These are phyloP conservation scores for Microstroma glucosiphilum DNA, from an alignment of 1,284 basidiomycete species.

Conservation along the genomic window DNA sequence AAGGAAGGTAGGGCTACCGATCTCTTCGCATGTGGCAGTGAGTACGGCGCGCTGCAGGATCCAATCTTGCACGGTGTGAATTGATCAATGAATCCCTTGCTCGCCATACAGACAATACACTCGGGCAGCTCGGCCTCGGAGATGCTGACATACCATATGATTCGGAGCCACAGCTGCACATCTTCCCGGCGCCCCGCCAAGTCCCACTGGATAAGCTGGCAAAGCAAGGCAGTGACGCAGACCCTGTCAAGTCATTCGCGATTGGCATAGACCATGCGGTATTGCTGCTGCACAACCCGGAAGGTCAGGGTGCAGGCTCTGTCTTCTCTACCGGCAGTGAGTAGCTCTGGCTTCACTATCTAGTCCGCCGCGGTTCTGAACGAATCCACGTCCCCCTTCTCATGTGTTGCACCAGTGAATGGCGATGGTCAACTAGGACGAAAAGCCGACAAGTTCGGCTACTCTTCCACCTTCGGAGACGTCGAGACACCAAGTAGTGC, in stretches of 20 bases:
- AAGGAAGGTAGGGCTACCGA: not conserved
- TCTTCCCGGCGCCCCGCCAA: conserved; percentile 11
- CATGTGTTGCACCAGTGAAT: not conserved
- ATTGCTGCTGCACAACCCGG: conserved; percentile 1
- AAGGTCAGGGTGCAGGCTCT: not conserved
- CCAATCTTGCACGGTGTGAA: not conserved
- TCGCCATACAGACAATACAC: conserved; percentile 11
- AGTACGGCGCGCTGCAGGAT: conserved; percentile 4
- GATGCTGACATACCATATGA: conserved; percentile 7
- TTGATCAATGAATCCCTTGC: not conserved
- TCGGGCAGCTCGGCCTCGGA: conserved; percentile 14
- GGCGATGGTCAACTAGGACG: conserved; percentile 6
- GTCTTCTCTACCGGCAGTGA: not conserved
- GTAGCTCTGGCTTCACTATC: not conserved
- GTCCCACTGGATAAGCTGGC: not conserved
- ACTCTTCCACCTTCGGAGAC: conserved; percentile 1
- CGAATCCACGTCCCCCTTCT: not conserved
- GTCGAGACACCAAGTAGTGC: not conserved
- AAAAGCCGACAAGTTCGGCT: not conserved
- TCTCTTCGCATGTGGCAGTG: conserved; percentile 12
- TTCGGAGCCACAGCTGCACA: conserved; percentile 9
- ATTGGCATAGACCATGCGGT: conserved; percentile 17
- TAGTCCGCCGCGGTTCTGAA: not conserved
- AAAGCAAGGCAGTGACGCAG: not conserved
- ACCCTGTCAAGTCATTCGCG: not conserved